Evolutionary conservation across 2,329 filamentous ascomycete genomes (phyloP).

Genomic region (Trichoderma citrinoviride): DNA sequence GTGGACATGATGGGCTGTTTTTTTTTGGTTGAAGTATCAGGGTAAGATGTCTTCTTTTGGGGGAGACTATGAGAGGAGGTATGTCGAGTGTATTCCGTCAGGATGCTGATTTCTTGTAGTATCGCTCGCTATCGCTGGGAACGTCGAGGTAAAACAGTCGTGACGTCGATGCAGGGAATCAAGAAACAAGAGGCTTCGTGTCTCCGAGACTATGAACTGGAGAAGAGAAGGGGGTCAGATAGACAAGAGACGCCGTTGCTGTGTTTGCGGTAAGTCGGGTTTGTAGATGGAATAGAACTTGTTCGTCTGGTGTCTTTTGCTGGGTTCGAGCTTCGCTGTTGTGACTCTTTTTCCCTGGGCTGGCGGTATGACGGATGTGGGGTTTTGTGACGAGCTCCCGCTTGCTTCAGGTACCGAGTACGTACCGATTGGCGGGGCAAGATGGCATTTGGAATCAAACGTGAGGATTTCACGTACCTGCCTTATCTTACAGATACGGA

Average conservation of each 20-base stretch:
- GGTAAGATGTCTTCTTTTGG: background rate
- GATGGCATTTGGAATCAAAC: background rate
- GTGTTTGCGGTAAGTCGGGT: background rate
- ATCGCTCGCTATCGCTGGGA: background rate
- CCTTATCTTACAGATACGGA: no score
- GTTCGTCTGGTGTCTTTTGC: background rate
- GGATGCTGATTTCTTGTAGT: background rate
- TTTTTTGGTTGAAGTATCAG: background rate
- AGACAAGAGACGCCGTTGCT: background rate
- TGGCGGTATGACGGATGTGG: constrained; percentile 13
- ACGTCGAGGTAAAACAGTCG: background rate
- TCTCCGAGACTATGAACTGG: background rate
- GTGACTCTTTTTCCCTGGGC: background rate
- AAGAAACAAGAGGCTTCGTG: no score
- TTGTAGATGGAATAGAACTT: background rate
- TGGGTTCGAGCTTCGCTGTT: background rate
- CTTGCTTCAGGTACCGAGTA: background rate
- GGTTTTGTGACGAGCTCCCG: background rate
- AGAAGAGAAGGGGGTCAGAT: background rate
- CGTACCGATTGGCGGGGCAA: background rate
- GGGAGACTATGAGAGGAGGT: background rate
- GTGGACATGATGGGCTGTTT: constrained; percentile 36
- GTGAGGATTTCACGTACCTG: no score
- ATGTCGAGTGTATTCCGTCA: background rate
- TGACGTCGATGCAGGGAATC: background rate